Evolutionary conservation across 2,329 filamentous ascomycete genomes (phyloP), one percentile per base, ranked within the genome.

Genomic region (Daldinia eschscholtzii): DNA sequence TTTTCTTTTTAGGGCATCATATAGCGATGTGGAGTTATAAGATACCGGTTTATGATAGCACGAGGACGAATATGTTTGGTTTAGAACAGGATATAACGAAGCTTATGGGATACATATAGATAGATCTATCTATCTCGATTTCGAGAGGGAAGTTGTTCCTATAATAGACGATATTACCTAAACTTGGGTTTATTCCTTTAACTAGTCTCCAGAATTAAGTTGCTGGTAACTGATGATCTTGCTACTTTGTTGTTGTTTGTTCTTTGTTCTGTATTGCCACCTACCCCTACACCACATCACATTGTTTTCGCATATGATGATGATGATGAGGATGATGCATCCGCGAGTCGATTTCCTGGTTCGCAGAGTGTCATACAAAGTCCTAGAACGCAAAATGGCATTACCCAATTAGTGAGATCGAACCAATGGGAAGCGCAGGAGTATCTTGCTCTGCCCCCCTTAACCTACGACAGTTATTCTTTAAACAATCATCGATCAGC

Each of bases 351-450:
- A 26, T 39, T 37, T 37, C 52, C 52, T 20, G 52, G 52, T 35
- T 55, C 13, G 35, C 52, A 30, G 6, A 30, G 52, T 26, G 33
- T 55, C 52, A 55, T 55, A 48, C 57, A 37, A 7, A 37, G 57
- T 37, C 57, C 57, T 46, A 59, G 41, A 55, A 57, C 30, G 30
- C 37, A 37, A 52, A 10, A 53, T 48, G 35, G 33, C 42, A 61
- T 64, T 53, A 42, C 56, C 62, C 46, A 63, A 68, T 64, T 64
- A 50, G 58, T 50, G 41, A 55, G 53, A 67, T 70, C 64, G 68
- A 65, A 7, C 68, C 70, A 72, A 72, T 72, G 26, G 68, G 68
- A 68, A 61, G 58, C 33, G 42, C 20, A 52, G 67, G 65, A 68
- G 55, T 57, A 10, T 6, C n/a, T n/a, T 52, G 28, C 35, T 48